Percentiles rank a stretch among this genome's conserved stretches.
phyloP scores from a whole-genome alignment of 1,139 yeast genomes.

The Lodderomyces orthopsilosis region DNA sequence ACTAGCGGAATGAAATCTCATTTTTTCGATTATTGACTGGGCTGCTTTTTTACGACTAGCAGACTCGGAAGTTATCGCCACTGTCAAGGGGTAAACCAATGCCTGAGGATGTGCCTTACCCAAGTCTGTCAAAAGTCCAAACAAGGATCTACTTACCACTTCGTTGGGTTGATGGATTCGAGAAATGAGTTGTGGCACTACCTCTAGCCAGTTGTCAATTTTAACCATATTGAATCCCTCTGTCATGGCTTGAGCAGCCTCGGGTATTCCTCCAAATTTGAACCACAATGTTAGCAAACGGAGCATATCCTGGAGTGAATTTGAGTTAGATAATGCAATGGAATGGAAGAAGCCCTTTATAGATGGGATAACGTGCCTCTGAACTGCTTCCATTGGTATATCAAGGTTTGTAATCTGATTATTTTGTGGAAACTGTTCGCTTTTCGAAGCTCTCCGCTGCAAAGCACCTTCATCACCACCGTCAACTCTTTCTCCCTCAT shows the following conservation, averaged over 20 bases:
- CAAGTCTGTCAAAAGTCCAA: constrained; percentile 77
- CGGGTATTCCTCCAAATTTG: constrained; percentile 89
- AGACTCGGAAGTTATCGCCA: constrained; percentile 93
- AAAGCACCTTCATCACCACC: constrained; percentile 7
- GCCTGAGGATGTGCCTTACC: constrained; percentile 98
- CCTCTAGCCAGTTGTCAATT: constrained; percentile 93
- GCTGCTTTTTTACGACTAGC: constrained; percentile 91
- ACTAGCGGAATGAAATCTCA: constrained; percentile 81
- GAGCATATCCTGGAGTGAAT: constrained; percentile 88
- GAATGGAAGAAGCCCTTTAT: constrained; percentile 95
- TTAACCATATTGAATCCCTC: constrained; percentile 90
- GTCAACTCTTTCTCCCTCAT: constrained; percentile 14
- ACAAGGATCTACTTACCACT: constrained; percentile 73
- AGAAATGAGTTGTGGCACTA: constrained; percentile 91
- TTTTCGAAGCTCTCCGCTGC: constrained; percentile 3
- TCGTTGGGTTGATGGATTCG: constrained; percentile 95
- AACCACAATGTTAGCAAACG: constrained; percentile 92
- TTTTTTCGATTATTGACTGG: constrained; percentile 81
- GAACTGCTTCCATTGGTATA: constrained; percentile 59
- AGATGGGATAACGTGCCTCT: constrained; percentile 90
- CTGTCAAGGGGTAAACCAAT: constrained; percentile 89
- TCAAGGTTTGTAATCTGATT: constrained; percentile 15
- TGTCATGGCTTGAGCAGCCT: constrained; percentile 85
- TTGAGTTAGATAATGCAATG: constrained; percentile 80
- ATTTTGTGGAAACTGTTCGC: constrained; percentile 10